Base-by-base conservation (phyloP, 352 stramenopile species). In the Pythium phragmiticola region DNA sequence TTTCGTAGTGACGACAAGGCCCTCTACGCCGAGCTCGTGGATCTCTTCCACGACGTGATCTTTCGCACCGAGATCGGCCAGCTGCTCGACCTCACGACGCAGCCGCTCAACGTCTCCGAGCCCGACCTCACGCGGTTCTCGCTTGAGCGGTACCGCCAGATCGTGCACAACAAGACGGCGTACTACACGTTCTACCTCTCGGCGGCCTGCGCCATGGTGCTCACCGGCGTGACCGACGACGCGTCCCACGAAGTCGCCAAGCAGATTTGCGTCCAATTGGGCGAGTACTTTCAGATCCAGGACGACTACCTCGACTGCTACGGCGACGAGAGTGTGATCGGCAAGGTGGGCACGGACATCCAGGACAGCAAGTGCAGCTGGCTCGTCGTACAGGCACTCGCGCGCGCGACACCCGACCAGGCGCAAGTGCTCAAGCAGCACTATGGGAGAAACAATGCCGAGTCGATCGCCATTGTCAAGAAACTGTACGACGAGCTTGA, bases 101-200 rank as follows among this genome's bases (percentile, higher is more conserved):
- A 97, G 72, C 89, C 90, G 34, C 75, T 89, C 28, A 75, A 96
- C 61, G 74, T 30, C 26, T 30, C 68, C 4, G 78, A 86, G 49
- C 82, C 87, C 19, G 85, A 98, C 64, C 78, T 98, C n/a, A 65
- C 80, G 52, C 88, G 90, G 66, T 99, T 99, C 73, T 99, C 96
- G 23, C 57, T 96, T 13, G 87, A 98, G 69, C 87, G 97, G 30
- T 91, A 95, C 72, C 80, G 73, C 52, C 74, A 93, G 67, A 99
- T 99, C 69, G 98, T 99, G 54, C 89, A 96, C 23, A 99, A 99
- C 85, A 99, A 99, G 82, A 99, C 98, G 6, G 93, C 96, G 34
- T 99, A 98, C 80, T 99, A 99, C 76, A 98, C 94, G 57, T 99
- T 99, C 79, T 99, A 99, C 81, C 82, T 99, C 33, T 97, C 92